Conservation (phyloP, 306 rosid genomes). For the Lathyrus aphaca region DNA sequence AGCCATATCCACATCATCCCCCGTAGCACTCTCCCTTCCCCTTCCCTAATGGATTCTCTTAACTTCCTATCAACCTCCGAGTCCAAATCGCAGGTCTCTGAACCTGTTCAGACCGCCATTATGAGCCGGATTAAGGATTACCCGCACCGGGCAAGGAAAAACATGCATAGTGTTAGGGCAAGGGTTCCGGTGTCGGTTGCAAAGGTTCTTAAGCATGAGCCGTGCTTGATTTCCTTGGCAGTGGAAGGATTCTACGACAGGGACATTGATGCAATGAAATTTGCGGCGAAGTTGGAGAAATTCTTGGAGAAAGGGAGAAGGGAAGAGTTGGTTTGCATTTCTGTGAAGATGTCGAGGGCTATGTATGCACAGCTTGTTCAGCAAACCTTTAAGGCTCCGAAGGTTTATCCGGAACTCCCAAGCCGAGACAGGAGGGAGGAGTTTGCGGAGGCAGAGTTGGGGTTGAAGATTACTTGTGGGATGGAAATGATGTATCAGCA, state of each 20-base stretch:
- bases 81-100: slow-evolving; percentile 57
- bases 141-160: slow-evolving; percentile 62
- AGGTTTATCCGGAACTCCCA: slow-evolving; percentile 70
- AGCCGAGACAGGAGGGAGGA: slow-evolving; percentile 38
- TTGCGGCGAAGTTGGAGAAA: slow-evolving; percentile 77
- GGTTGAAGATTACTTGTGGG: slow-evolving; percentile 93
- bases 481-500: slow-evolving; percentile 94
- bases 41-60: slow-evolving; percentile 63
- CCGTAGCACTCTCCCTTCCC: slow-evolving; percentile 40
- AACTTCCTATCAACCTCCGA: slow-evolving; percentile 46
- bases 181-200: slow-evolving; percentile 83
- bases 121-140: slow-evolving; percentile 62
- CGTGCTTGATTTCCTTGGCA: slow-evolving; percentile 70
- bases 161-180: slow-evolving; percentile 68
- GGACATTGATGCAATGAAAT: slow-evolving; percentile 81
- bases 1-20: slow-evolving; percentile 71
- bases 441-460: slow-evolving; percentile 73
- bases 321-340: slow-evolving; percentile 63
- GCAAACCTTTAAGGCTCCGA: slow-evolving; percentile 86
- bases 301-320: slow-evolving; percentile 61
- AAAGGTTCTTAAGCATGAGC: slow-evolving; percentile 66
- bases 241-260: slow-evolving; percentile 93
- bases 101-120: slow-evolving; percentile 61
- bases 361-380: slow-evolving; percentile 91
- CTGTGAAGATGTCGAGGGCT: slow-evolving; percentile 87